Base-by-base conservation (phyloP, 31 red algal species). In the Endocladia muricata region DNA sequence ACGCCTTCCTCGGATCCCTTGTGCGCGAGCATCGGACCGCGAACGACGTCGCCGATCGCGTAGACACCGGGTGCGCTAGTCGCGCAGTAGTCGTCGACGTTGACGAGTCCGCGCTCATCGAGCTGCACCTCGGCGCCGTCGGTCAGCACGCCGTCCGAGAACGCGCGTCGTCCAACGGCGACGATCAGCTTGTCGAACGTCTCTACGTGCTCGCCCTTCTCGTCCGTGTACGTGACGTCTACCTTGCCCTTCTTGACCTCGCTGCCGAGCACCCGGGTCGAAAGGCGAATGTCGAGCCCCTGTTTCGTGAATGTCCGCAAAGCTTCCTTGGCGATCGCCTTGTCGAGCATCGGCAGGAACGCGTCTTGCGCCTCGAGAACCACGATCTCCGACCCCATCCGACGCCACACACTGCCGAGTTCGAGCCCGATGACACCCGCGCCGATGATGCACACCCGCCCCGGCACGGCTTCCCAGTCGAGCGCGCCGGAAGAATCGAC, bases 41-140 rank as follows among this genome's bases (percentile, higher is more conserved):
- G 65, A 11, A 84, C 26, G 33, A 88, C 33, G 44, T 88, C 84
- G 23, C 84, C 84, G 37, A 88, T 88, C 3, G 84, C 84, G 55
- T 88, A 88, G 22, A 88, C 70, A 33, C 67, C 67, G 31, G 78
- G 67, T 13, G 81, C 48, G n/a, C 32, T 55, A 32, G 82, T 86
- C 2, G 37, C 34, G 3, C 61, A 55, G 25, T 28, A 52, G 1
- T 86, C 82, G 54, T 86, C 68, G 78, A 86, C 58, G 13, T 43
- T 34, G 40, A 86, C 65, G 33, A 29, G 48, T 4, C 82, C 82
- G 31, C 54, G 41, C 13, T 52, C 59, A 51, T 15, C 15, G 26
- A 21, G 28, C 35, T 15, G 13, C 11, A 21, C 21, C 13, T 25
- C 21, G 11, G 11, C 21, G 9, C 59, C 59, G 28, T 31, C 59